Evolutionary conservation across 371 early-diverging fungal species (phyloP), one percentile per base, ranked within the genome.

Genomic region (Rhizopus stolonifer): DNA sequence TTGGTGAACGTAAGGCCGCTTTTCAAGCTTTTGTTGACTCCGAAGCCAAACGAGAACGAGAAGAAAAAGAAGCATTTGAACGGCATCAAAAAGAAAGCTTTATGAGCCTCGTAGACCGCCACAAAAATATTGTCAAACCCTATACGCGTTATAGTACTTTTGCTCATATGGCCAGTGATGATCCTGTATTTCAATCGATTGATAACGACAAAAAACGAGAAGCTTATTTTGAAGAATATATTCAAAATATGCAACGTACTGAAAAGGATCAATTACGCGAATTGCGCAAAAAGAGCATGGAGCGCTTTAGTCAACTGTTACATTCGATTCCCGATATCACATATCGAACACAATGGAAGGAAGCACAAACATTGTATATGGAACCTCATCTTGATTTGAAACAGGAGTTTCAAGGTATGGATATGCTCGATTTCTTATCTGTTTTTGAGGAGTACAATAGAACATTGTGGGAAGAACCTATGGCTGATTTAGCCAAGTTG

Each of bases 381-480:
- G 43, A 63, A 10, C 79, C 78, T 2, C 80, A 83, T 25, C 81
- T 72, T 60, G 60, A 74, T 36, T 60, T 74, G 19, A 72, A 80
- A 26, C 77, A 80, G 15, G 65, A 81, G 1, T 82, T 89, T 53
- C 70, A 77, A 26, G 79, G 77, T n/a, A 81, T 96, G 82, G 90
- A 86, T 51, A 75, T 85, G 62, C 65, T 90, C 32, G 94, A 94
- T 62, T 81, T 90, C 49, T 77, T 94, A 51, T 70, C 82, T 8
- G 85, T 85, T 0, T 96, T 81, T 77, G 93, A 94, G 52, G 85
- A 88, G 11, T 87, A 91, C 54, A 84, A 88, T 51, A 67, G 77
- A 26, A 60, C 58, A 0, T 65, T 92, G 22, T 92, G 93, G 67
- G 67, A 74, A 6, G 81, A 82, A 14, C 83, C 85, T 2, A 54